phyloP scores from a whole-genome alignment of 495 filamentous ascomycete species.

The Thermothielavioides terrestris region DNA sequence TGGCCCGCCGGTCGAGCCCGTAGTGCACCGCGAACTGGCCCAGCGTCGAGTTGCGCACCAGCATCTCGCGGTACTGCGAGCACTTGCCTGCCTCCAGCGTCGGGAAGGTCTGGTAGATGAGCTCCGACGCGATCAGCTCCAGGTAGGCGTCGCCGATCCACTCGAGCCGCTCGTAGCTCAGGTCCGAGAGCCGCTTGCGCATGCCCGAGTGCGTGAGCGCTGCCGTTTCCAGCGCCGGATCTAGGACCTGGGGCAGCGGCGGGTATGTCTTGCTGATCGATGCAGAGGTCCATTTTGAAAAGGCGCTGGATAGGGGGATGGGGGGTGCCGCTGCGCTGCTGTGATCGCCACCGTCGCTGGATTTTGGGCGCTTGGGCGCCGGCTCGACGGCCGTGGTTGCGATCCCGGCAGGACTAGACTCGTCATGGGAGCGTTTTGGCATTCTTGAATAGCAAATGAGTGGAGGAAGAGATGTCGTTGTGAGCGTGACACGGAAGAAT shows the following conservation, averaged over 20 bases:
- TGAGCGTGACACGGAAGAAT: too few relatives aligned
- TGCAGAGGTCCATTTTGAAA: conserved; percentile 35
- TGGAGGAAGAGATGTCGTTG: not conserved
- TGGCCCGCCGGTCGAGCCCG: conserved; percentile 53
- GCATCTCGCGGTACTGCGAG: conserved; percentile 56
- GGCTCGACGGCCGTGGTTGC: not conserved
- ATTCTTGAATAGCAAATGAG: conserved; percentile 1
- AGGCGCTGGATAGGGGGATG: not conserved
- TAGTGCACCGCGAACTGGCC: conserved; percentile 56
- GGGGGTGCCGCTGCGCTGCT: not conserved
- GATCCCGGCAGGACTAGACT: not conserved
- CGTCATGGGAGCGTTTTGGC: conserved; percentile 15
- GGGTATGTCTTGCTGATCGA: conserved; percentile 38
- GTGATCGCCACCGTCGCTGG: not conserved
- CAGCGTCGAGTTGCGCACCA: conserved; percentile 72
- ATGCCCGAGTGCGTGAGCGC: conserved; percentile 61
- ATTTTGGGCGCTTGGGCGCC: conserved; percentile 12
- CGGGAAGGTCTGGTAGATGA: conserved; percentile 57
- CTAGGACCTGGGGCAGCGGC: conserved; percentile 48
- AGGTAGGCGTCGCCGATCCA: conserved; percentile 70
- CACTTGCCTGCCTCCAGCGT: conserved; percentile 48
- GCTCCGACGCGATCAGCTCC: conserved; percentile 55
- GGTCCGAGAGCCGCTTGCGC: conserved; percentile 23
- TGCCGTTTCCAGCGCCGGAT: conserved; percentile 47
- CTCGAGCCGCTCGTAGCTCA: conserved; percentile 61